Conservation (phyloP, 148 eudicot genomes). For the Beta vulgaris region DNA sequence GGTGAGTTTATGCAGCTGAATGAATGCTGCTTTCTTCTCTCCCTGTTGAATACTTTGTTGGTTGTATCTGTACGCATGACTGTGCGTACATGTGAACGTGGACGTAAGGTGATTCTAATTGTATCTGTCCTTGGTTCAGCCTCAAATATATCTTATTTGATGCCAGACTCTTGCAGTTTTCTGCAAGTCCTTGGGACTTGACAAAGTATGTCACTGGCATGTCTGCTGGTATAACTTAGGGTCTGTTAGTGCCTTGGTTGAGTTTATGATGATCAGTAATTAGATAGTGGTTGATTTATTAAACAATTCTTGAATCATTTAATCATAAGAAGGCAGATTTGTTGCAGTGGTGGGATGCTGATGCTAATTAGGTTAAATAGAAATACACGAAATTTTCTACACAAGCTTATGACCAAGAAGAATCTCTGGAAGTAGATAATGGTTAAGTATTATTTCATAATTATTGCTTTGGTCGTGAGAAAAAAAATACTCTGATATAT, state of each 20-base stretch:
- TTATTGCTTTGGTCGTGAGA: no score
- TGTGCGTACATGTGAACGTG: neutral
- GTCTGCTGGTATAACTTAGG: neutral
- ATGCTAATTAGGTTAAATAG: neutral
- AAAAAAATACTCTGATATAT: no score
- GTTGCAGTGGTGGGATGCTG: neutral
- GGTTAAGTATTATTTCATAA: no score
- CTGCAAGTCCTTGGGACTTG: neutral
- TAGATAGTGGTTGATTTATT: neutral
- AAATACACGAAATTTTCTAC: neutral
- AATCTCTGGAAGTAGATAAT: no score
- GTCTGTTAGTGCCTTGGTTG: neutral
- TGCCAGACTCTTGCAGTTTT: neutral
- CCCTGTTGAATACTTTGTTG: neutral
- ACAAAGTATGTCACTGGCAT: neutral
- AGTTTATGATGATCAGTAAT: neutral
- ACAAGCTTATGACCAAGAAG: neutral
- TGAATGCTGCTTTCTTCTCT: constrained; percentile 1
- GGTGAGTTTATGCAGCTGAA: constrained; percentile 39
- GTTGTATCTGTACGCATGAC: neutral
- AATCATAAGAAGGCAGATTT: neutral
- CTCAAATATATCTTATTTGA: neutral
- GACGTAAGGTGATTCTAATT: neutral
- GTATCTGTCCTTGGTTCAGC: no score
- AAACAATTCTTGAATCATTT: neutral